These are phyloP conservation scores for Diutina pseudorugosa DNA, from an alignment of 1,139 yeast genomes.

Conservation along the genomic window DNA sequence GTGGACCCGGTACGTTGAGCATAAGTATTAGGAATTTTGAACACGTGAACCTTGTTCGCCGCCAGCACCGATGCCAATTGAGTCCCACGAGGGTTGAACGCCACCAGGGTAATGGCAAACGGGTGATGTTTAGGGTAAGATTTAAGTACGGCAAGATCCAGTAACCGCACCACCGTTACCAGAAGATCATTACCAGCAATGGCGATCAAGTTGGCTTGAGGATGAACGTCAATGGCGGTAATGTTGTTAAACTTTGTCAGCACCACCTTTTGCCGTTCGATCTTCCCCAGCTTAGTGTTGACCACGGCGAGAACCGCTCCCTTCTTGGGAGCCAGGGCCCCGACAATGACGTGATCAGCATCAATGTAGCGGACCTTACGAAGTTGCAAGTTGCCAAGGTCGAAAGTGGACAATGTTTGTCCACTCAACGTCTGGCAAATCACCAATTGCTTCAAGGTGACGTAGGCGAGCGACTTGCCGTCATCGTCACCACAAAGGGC, in stretches of 20 bases:
- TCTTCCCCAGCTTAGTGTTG: slow-evolving; percentile 28
- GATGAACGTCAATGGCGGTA: slow-evolving; percentile 52
- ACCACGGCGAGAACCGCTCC: slow-evolving; percentile 32
- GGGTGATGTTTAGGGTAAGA: slow-evolving; percentile 53
- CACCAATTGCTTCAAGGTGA: slow-evolving; percentile 43
- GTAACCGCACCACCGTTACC: slow-evolving; percentile 39
- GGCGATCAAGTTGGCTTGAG: slow-evolving; percentile 40
- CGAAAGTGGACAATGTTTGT: slow-evolving; percentile 16
- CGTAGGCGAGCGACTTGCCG: slow-evolving; percentile 42
- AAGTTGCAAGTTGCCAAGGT: slow-evolving; percentile 25
- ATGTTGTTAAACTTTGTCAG: slow-evolving; percentile 49
- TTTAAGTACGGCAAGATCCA: slow-evolving; percentile 38
- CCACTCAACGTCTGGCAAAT: slow-evolving; percentile 38
- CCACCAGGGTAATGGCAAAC: slow-evolving; percentile 69
- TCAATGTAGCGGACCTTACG: slow-evolving; percentile 51
- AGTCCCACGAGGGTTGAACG: slow-evolving; percentile 59
- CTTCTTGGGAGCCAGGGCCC: slow-evolving; percentile 35
- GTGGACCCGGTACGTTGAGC: slow-evolving; percentile 30
- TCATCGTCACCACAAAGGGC: slow-evolving; percentile 23
- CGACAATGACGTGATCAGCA: slow-evolving; percentile 39
- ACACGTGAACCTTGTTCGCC: slow-evolving; percentile 59
- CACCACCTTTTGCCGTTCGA: slow-evolving; percentile 30
- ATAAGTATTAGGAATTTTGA: slow-evolving; percentile 44
- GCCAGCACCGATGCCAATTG: slow-evolving; percentile 71
- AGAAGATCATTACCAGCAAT: slow-evolving; percentile 72